Evolutionary conservation across 352 stramenopile species (phyloP), one percentile per base, ranked within the genome.

Genomic region (Pythium guiyangense): DNA sequence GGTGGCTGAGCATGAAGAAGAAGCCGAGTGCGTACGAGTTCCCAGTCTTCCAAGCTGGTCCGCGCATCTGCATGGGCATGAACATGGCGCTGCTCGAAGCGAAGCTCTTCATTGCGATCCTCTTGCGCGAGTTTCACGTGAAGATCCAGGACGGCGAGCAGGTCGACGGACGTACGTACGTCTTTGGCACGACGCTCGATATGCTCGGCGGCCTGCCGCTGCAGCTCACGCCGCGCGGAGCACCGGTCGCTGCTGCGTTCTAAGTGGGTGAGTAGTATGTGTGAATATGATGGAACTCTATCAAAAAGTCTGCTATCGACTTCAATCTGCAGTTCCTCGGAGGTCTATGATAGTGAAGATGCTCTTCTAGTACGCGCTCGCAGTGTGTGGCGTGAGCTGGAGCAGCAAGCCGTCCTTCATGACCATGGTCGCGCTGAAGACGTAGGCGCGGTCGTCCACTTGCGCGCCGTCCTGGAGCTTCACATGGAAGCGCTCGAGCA

Each of bases 11-110:
- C 15, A 74, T 77, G 54, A 50, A 69, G 46, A 79, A 63, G 14
- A 70, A 62, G 68, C 77, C 77, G n/a, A 83, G 64, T 34, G 73
- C 71, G 26, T 89, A 80, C 56, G 70, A 86, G 51, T 91, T 90
- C 27, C 75, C 78, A n/a, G 71, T 73, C 4, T 94, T 94, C 52
- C 77, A 92, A 42, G 79, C 74, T 1, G 84, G 84, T 8, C 77
- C 73, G 6, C 76, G 84, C 6, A 67, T 80, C 14, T 94, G 84
- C 51, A 52, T 92, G 9, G 84, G 84, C 25, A 84, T 84, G 74
- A 83, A 77, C 51, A 86, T 89, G 68, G 74, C 74, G 3, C 54
- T 90, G 9, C 51, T 90, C n/a, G 76, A 90, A 49, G 58, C 71
- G 29, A 86, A 86, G 59, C 60, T 83, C 35, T 84, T 86, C 52